Evolutionary conservation across 371 early-diverging fungal genomes (phyloP), one percentile per base, ranked within the genome.

Genomic region (Nematocida parisii): DNA sequence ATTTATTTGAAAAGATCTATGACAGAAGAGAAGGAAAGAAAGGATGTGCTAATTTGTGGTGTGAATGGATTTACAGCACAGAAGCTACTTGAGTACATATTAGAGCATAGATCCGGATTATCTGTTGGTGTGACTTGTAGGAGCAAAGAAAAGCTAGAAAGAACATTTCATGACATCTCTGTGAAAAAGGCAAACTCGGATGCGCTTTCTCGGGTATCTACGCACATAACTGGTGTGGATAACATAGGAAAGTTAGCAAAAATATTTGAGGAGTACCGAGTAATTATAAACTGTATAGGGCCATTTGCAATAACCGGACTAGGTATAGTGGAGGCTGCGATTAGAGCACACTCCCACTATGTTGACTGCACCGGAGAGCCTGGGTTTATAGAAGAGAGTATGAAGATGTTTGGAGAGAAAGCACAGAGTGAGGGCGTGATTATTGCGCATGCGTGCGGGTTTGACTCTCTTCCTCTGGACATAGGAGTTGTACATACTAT

Each of bases 361-460:
- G 88, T 93, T 33, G 96, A 96, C 83, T 91, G 91, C 13, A 92
- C 93, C 18, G 95, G 94, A 39, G 95, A 95, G 84, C 85, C 92
- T 20, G 84, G 84, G 5, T 93, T 92, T 88, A 89, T 92, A 9
- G 87, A 89, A 62, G 70, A 89, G 2, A 90, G 92, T 72, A 90
- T 91, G 74, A 86, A 89, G 57, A 86, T 89, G 67, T 91, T 90
- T 82, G 88, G 91, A 72, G 88, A 91, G 1, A 75, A 89, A 66
- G 94, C 95, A 0, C 77, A 84, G 46, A 85, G 86, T 44, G 90
- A 89, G 40, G 87, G 89, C 39, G 89, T 91, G 4, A 86, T 90
- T 64, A 89, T 95, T 71, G 91, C 93, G 2, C 91, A 93, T 40
- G 86, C 89, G 4, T 93, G 93, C 86, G 95, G 95, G 0, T 94